Percentiles rank a stretch among this genome's conserved stretches.
Evolutionary conservation across 2,329 filamentous ascomycete species (phyloP).

Genomic region (Ophiobolus disseminans): DNA sequence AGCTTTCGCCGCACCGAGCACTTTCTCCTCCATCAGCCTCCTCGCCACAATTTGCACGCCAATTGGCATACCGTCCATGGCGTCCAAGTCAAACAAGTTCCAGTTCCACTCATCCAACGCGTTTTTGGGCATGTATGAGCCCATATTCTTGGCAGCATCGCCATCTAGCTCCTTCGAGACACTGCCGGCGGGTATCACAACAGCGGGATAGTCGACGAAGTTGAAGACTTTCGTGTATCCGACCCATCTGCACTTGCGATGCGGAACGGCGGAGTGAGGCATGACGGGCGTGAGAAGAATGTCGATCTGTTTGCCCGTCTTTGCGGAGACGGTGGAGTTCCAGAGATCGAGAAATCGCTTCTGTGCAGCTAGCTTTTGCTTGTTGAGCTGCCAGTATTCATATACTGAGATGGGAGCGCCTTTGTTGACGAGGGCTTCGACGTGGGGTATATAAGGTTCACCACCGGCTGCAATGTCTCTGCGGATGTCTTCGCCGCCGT

Average conservation of each 20-base stretch:
- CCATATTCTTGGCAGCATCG: slow-evolving; percentile 36
- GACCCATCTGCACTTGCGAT: slow-evolving; percentile 55
- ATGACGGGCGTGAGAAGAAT: slow-evolving; percentile 65
- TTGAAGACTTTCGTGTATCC: slow-evolving; percentile 71
- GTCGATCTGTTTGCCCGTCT: slow-evolving; percentile 59
- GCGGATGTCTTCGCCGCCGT: slow-evolving; percentile 69
- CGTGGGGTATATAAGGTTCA: slow-evolving; percentile 59
- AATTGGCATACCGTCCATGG: slow-evolving; percentile 48
- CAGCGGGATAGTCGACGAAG: slow-evolving; percentile 66
- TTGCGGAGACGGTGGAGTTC: slow-evolving; percentile 55
- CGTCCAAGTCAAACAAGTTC: slow-evolving; percentile 44
- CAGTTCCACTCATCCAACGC: slow-evolving; percentile 61
- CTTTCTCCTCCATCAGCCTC: slow-evolving; percentile 49
- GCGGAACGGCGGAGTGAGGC: slow-evolving; percentile 65
- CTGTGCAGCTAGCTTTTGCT: slow-evolving; percentile 60
- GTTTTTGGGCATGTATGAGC: slow-evolving; percentile 56
- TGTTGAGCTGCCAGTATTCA: slow-evolving; percentile 73
- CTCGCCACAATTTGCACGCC: slow-evolving; percentile 47
- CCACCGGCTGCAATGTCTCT: slow-evolving; percentile 61
- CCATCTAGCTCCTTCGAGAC: slow-evolving; percentile 53
- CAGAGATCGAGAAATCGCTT: slow-evolving; percentile 67
- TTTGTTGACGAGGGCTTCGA: slow-evolving; percentile 62
- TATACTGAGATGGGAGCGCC: slow-evolving; percentile 64
- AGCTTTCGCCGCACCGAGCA: slow-evolving; percentile 44
- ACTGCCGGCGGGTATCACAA: slow-evolving; percentile 62